Evolutionary conservation across 1,284 basidiomycete genomes (phyloP).

Genomic region (Cutaneotrichosporon cutaneum): DNA sequence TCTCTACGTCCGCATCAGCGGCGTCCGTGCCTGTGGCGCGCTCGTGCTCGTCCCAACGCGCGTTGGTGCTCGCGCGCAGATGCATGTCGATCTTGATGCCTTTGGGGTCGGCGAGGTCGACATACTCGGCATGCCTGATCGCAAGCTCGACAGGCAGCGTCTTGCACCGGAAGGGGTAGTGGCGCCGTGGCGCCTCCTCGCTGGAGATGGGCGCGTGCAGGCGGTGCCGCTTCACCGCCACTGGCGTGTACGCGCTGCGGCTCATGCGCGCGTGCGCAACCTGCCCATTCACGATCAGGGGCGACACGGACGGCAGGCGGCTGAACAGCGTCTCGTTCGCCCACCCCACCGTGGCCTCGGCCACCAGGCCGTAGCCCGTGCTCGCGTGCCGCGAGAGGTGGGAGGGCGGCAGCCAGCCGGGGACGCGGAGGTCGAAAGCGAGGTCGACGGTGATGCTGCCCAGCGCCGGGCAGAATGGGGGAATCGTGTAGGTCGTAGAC

Average conservation of each 20-base stretch:
- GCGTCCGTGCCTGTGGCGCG: too few relatives aligned
- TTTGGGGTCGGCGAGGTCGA: background rate
- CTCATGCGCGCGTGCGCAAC: background rate
- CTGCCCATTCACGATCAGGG: background rate
- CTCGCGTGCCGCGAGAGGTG: slow-evolving; percentile 31
- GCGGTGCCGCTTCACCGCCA: slow-evolving; percentile 42
- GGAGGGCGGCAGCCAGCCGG: slow-evolving; percentile 50
- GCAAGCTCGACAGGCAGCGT: slow-evolving; percentile 1
- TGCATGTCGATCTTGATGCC: slow-evolving; percentile 7
- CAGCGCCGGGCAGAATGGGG: background rate
- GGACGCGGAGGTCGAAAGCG: slow-evolving; percentile 47
- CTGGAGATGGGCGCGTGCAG: slow-evolving; percentile 26
- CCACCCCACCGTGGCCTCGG: slow-evolving; percentile 39
- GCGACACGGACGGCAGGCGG: background rate
- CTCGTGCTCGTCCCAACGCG: background rate
- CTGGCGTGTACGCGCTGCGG: slow-evolving; percentile 22
- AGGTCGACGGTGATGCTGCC: slow-evolving; percentile 34
- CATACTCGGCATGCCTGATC: slow-evolving; percentile 1
- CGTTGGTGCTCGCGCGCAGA: background rate
- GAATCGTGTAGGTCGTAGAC: slow-evolving; percentile 14
- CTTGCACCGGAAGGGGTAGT: slow-evolving; percentile 29
- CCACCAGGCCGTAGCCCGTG: slow-evolving; percentile 39
- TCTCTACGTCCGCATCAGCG: background rate
- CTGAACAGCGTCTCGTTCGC: slow-evolving; percentile 6
- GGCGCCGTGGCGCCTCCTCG: slow-evolving; percentile 21